Conservation (phyloP, 1,284 basidiomycete species). For the Xerocomus minutiporus region DNA sequence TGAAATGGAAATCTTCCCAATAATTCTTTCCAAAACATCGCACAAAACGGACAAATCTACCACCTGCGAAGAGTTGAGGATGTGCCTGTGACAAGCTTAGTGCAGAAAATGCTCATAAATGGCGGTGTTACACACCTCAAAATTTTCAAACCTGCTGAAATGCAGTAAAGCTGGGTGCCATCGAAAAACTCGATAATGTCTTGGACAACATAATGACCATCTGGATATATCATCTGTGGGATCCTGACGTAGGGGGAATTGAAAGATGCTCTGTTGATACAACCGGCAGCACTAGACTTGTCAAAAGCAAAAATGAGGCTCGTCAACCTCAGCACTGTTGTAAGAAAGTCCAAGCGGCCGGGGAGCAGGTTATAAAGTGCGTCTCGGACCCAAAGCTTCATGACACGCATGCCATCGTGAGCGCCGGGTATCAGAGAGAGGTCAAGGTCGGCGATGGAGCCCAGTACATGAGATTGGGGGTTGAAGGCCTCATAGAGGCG, state of each 20-base stretch:
- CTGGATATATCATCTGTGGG: constrained; percentile 9
- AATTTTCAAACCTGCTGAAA: constrained; percentile 31
- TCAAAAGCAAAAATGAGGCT: constrained; percentile 32
- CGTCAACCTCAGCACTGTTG: constrained; percentile 30
- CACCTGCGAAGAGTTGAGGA: constrained; percentile 32
- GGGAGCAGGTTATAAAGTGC: constrained; percentile 29
- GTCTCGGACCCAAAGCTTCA: constrained; percentile 40
- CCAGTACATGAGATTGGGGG: constrained; percentile 37
- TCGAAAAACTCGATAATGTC: constrained; percentile 31
- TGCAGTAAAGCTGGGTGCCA: constrained; percentile 10
- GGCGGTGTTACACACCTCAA: constrained; percentile 14
- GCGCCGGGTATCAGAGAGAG: constrained; percentile 36
- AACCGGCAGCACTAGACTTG: constrained; percentile 17
- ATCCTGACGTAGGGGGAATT: background rate
- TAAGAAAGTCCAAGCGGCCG: constrained; percentile 25
- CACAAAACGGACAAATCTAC: constrained; percentile 44
- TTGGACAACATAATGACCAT: constrained; percentile 32
- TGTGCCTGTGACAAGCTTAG: constrained; percentile 34
- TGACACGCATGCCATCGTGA: constrained; percentile 31
- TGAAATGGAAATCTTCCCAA: constrained; percentile 36
- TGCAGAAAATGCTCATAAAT: background rate
- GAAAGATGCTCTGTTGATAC: constrained; percentile 17
- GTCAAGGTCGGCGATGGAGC: constrained; percentile 34
- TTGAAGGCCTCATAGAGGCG: constrained; percentile 39
- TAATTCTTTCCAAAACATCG: constrained; percentile 43